Conservation (phyloP, 164 flowering plant genomes). For the Amborella trichopoda region DNA sequence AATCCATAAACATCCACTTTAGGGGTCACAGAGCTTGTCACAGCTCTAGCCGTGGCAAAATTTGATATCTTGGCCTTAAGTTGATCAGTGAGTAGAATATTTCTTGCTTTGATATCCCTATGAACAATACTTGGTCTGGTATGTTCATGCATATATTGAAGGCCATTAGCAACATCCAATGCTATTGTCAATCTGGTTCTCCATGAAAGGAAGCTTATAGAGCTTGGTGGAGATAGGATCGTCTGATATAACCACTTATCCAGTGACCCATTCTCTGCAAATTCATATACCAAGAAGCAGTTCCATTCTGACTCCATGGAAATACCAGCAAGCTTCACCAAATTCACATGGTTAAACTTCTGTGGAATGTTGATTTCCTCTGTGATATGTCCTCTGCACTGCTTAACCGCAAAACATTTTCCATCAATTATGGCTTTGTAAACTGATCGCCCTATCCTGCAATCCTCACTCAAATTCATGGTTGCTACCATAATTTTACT, state of each 20-base stretch:
- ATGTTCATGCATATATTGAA: constrained; percentile 30
- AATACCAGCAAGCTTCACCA: constrained; percentile 42
- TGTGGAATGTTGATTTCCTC: constrained; percentile 54
- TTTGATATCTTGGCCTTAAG: constrained; percentile 61
- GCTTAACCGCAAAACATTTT: constrained; percentile 36
- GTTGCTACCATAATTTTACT: constrained; percentile 46
- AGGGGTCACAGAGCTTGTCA: constrained; percentile 15
- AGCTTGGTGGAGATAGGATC: constrained; percentile 17
- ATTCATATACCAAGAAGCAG: constrained; percentile 49
- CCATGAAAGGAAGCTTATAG: constrained; percentile 19
- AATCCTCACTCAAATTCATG: constrained; percentile 30
- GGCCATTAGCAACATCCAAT: constrained; percentile 47
- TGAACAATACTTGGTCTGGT: constrained; percentile 25
- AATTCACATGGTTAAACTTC: constrained; percentile 55
- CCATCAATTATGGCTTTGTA: too few species aligned
- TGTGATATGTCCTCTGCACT: constrained; percentile 26
- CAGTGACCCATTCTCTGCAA: constrained; percentile 55
- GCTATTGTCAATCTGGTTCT: constrained; percentile 17
- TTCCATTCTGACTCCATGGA: constrained; percentile 26
- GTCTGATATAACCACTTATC: constrained; percentile 37
- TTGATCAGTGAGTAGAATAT: constrained; percentile 17
- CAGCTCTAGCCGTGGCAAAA: constrained; percentile 34
- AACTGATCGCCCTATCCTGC: constrained; percentile 31
- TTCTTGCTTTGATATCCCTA: constrained; percentile 21
- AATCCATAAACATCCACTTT: constrained; percentile 59